Evolutionary conservation across 2,329 filamentous ascomycete species (phyloP).

Genomic region (Lojkania enalia): DNA sequence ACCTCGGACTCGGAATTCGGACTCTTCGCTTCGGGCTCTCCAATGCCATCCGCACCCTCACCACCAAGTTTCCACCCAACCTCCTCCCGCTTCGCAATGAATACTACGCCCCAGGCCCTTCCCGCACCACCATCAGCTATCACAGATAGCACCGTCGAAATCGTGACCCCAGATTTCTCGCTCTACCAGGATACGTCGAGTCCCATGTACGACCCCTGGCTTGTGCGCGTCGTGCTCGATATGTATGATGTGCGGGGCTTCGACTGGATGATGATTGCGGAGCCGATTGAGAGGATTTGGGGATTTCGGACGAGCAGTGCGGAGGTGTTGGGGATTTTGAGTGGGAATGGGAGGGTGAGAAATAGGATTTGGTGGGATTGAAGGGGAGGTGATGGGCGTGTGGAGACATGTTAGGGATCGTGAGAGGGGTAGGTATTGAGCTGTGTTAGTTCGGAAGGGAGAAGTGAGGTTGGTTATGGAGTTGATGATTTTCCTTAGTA

Average conservation of each 20-base stretch:
- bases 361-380: constrained; percentile 42
- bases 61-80: constrained; percentile 4
- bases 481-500: background rate
- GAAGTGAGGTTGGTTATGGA: background rate
- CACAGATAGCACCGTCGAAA: background rate
- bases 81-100: constrained; percentile 3
- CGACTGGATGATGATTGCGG: constrained; percentile 45
- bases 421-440: background rate
- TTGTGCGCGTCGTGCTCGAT: constrained; percentile 42
- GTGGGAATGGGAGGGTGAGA: constrained; percentile 38
- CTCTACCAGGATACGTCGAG: constrained; percentile 32
- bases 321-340: constrained; percentile 41
- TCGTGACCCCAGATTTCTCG: background rate
- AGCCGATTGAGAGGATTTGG: constrained; percentile 39
- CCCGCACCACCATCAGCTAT: constrained; percentile 6
- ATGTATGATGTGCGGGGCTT: constrained; percentile 39
- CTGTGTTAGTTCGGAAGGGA: background rate
- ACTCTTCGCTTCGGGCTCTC: constrained; percentile 14
- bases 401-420: background rate
- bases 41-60: constrained; percentile 8
- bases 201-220: constrained; percentile 40
- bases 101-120: constrained; percentile 3
- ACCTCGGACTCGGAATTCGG: constrained; percentile 19
- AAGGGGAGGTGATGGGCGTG: constrained; percentile 6
- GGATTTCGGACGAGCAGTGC: constrained; percentile 38